Base-by-base conservation (phyloP, 202 grass and related monocot genomes). In the Sporobolus alterniflorus region DNA sequence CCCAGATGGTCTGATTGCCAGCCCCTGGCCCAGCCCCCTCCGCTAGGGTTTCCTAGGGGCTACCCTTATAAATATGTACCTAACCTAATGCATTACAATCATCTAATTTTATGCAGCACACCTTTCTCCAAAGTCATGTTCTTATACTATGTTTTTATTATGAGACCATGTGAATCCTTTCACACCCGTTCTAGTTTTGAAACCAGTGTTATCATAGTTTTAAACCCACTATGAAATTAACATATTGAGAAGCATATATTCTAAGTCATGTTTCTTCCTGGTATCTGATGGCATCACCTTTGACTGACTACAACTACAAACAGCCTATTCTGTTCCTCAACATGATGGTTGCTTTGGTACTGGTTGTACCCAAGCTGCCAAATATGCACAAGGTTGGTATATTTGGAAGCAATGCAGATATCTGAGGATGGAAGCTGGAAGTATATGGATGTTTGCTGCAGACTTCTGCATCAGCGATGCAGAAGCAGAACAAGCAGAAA, bases 381-480 rank as follows among this genome's bases (percentile, higher is more conserved):
- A 95, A 95, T 59, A 95, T 95, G 92, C 92, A 95, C 87, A 95
- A 92, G 73, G 92, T 95, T 43, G 90, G 92, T 24, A 95, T 95
- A 76, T 95, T 95, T 47, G 92, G 92, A 75, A 95, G 92, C 85
- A 95, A 95, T 81, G 92, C 84, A 51, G 92, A 86, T 34, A 83
- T 82, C 61, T 95, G 77, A 92, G 70, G 69, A 9, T 25, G 13
- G 14, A 16, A 40, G 28, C 69, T 29, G 54, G 29, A 62, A 24
- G 48, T 21, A 30, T 12, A 6, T 39, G 2, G 14, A 33, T 29
- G 36, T 9, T 48, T 16, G 1, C 20, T 14, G 1, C 64, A 33
- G 31, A 52, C 5, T 13, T 46, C 11, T 40, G 64, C 31, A 39
- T 9, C 32, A 59, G 14, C 1, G 3, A 32, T 1, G 20, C 9